Evolutionary conservation across 257 asterid genomes (phyloP).

Genomic region (Rauvolfia tetraphylla): DNA sequence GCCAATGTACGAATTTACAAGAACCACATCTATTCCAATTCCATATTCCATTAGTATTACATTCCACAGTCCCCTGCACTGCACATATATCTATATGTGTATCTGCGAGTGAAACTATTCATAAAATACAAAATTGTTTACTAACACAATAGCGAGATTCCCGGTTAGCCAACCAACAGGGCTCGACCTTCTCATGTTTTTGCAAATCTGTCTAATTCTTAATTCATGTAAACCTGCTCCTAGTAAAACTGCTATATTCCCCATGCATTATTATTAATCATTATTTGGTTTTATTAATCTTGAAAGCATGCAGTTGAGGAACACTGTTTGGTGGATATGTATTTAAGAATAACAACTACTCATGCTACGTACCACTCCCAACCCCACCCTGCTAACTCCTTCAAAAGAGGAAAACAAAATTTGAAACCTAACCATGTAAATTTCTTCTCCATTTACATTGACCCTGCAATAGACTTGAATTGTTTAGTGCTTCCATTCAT

Average conservation of each 20-base stretch:
- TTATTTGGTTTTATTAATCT: too few species aligned
- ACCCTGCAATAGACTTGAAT: too few species aligned
- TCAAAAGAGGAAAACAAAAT: too few species aligned
- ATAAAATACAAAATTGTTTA: conserved; percentile 39
- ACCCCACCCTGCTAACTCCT: too few species aligned
- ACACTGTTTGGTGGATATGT: too few species aligned
- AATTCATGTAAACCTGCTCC: not conserved
- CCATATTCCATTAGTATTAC: not conserved
- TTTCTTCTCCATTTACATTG: too few species aligned
- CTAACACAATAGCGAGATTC: conserved; percentile 69
- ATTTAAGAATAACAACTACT: too few species aligned
- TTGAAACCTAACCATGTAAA: too few species aligned
- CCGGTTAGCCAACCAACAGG: conserved; percentile 43
- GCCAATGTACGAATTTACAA: conserved; percentile 7
- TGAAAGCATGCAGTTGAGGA: too few species aligned
- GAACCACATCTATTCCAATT: not conserved
- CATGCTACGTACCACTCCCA: too few species aligned
- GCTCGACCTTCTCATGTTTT: conserved; percentile 36
- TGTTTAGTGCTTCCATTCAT: too few species aligned
- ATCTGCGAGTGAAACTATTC: not conserved
- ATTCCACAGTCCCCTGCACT: not conserved
- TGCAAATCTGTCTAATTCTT: conserved; percentile 32
- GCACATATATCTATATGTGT: not conserved
- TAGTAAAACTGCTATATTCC: not conserved
- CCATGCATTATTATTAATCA: too few species aligned